Base-by-base conservation (phyloP, 768 basidiomycete species). In the Russula brevipes region DNA sequence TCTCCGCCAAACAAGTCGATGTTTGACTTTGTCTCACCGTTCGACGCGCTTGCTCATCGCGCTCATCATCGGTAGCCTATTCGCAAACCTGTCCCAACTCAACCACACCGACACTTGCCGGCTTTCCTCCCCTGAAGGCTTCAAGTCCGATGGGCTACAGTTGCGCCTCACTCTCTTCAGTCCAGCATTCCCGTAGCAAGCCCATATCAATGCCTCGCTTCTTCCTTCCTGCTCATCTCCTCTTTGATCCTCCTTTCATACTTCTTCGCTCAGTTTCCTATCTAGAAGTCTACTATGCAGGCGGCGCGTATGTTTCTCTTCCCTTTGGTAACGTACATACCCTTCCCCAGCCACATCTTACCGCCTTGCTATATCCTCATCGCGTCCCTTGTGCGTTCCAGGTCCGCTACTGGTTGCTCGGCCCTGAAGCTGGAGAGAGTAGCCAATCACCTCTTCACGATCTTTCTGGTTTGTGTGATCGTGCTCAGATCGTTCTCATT, bases 361-460 rank as follows among this genome's bases (percentile, higher is more conserved):
- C 55, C 46, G 45, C 35, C 6, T 12, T 59, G 38, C 42, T 19
- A n/a, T 30, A 42, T 38, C 16, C 51, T 30, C 41, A 56, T 46
- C 50, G 12, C 35, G 36, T 35, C 47, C 33, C 31, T 42, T 50
- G 52, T 30, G 35, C 35, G n/a, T 24, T 58, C 35, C 69, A 88
- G 86, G 81, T 85, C 24, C 80, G 87, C 68, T 92, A 91, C 72
- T 92, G 89, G 88, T 70, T 91, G 45, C 70, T 87, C 35, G 90
- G 90, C 3, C 88, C 88, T 24, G 82, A 84, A 66, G 73, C 80
- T 12, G 89, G 89, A 17, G 77, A 79, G 57, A 85, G 88, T 89
- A 31, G 49, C 54, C 17, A 47, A 30, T 63, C 16, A 4, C 5
- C 8, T 19, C 1, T 55, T 31, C 5, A 38, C 57, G 59, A 51